Evolutionary conservation across 805 yeast species (phyloP).

Genomic region (Saccharomyces eubayanus): DNA sequence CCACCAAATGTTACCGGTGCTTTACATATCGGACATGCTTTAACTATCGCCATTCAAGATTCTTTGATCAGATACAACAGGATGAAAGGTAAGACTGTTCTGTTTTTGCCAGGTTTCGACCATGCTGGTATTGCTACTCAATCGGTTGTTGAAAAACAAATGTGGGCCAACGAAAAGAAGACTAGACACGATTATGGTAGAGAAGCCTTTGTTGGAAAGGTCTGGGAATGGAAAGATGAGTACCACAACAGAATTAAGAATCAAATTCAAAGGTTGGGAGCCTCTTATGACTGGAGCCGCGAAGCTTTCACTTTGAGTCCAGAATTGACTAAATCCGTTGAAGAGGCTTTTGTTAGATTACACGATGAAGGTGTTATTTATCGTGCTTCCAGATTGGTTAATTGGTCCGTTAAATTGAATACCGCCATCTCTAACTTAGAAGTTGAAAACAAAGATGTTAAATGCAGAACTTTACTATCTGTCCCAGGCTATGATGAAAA

Average conservation of each 20-base stretch:
- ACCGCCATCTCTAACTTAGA: constrained; percentile 95
- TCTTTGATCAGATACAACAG: constrained; percentile 87
- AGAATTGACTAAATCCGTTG: constrained; percentile 66
- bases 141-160: constrained; percentile 92
- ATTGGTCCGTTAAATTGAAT: constrained; percentile 92
- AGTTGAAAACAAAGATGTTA: constrained; percentile 84
- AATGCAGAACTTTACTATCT: constrained; percentile 69
- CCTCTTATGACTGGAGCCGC: constrained; percentile 92
- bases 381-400: constrained; percentile 86
- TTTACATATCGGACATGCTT: constrained; percentile 95
- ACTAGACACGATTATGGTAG: constrained; percentile 95
- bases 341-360: constrained; percentile 81
- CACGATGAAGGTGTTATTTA: constrained; percentile 94
- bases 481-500: constrained; percentile 89
- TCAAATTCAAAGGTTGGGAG: constrained; percentile 84
- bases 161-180: constrained; percentile 78
- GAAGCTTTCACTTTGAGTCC: constrained; percentile 92
- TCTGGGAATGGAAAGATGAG: constrained; percentile 98
- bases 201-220: constrained; percentile 76
- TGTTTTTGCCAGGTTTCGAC: constrained; percentile 93
- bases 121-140: constrained; percentile 99
- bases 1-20: constrained; percentile 99
- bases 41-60: constrained; percentile 92
- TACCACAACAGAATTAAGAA: constrained; percentile 78
- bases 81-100: constrained; percentile 92